Conservation (phyloP, 2,329 filamentous ascomycete species). For the Exophiala bonariae region DNA sequence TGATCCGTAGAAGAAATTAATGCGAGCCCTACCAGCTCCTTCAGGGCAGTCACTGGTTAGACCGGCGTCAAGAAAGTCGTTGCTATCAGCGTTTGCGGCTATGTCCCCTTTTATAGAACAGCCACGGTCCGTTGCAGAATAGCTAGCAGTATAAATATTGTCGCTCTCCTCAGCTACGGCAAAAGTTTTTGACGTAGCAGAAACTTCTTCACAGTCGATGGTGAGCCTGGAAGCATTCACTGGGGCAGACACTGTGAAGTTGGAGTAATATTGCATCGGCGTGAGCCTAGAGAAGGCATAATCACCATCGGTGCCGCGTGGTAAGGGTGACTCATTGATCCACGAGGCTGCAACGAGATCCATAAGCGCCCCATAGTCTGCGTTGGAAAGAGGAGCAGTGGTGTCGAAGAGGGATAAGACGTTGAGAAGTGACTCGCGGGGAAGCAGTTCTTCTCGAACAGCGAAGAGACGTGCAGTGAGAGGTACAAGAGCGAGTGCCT, state of each 20-base stretch:
- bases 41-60: not conserved
- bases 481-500: constrained; percentile 6
- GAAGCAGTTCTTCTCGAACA: constrained; percentile 1
- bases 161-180: not conserved
- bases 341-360: constrained; percentile 4
- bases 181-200: not conserved
- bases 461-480: constrained; percentile 4
- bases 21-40: not conserved
- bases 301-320: constrained; percentile 6
- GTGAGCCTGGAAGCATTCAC: constrained; percentile 3
- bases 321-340: constrained; percentile 2
- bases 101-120: constrained; percentile 4
- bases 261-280: not conserved
- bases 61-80: too few relatives aligned
- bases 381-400: not conserved
- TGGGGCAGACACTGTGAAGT: constrained; percentile 2
- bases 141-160: not conserved
- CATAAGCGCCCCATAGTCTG: constrained; percentile 2
- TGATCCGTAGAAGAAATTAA: constrained; percentile 2
- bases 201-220: constrained; percentile 1
- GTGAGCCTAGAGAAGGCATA: constrained; percentile 2
- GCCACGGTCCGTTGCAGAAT: constrained; percentile 5
- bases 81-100: not conserved
- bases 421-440: constrained; percentile 1
- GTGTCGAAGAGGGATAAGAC: constrained; percentile 3